Evolutionary conservation across 805 yeast genomes (phyloP).

Genomic region (Kurtzmaniella fragi): DNA sequence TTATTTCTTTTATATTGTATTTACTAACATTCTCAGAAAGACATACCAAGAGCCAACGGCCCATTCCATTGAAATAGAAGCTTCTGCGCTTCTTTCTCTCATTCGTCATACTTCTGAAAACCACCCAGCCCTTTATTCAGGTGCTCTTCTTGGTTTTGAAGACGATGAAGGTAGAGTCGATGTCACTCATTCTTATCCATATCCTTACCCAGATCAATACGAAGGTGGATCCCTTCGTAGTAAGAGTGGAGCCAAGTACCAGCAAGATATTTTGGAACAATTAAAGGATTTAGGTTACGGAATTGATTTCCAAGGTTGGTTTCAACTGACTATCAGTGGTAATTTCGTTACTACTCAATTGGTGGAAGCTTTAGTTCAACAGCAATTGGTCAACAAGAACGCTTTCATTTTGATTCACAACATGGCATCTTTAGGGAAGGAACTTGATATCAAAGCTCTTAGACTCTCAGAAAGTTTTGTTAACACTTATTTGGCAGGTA

Average conservation of each 20-base stretch:
- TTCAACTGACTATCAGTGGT: conserved; percentile 65
- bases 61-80: conserved; percentile 40
- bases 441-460: conserved; percentile 63
- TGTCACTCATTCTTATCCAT: conserved; percentile 61
- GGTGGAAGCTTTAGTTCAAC: conserved; percentile 63
- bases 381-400: conserved; percentile 53
- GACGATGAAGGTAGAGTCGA: conserved; percentile 45
- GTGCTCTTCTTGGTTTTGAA: conserved; percentile 74
- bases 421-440: conserved; percentile 61
- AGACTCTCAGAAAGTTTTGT: conserved; percentile 62
- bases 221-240: conserved; percentile 58
- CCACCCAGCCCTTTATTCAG: conserved; percentile 58
- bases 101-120: conserved; percentile 63
- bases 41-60: conserved; percentile 33
- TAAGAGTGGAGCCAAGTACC: conserved; percentile 61
- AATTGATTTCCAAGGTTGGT: conserved; percentile 75
- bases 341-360: conserved; percentile 61
- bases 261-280: conserved; percentile 58
- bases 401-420: conserved; percentile 63
- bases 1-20: too few species aligned
- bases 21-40: conserved; percentile 7
- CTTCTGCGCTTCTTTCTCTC: conserved; percentile 53
- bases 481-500: conserved; percentile 48
- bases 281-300: conserved; percentile 62
- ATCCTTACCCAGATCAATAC: conserved; percentile 62